Evolutionary conservation across 768 basidiomycete species (phyloP), one percentile per base, ranked within the genome.

Genomic region (Mycena amicta): DNA sequence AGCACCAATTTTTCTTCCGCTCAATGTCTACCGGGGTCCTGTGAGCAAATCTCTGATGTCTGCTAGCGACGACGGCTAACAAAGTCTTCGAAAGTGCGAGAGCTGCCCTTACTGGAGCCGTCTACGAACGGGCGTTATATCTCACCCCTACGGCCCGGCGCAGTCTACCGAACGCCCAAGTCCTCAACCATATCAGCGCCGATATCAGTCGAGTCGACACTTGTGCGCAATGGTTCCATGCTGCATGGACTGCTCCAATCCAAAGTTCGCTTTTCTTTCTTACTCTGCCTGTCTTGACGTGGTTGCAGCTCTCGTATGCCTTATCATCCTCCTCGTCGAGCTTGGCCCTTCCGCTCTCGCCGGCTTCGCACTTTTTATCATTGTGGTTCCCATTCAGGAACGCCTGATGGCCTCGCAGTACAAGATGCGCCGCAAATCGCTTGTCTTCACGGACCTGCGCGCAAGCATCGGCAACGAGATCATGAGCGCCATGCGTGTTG

Each of bases 1-100:
- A 85, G 46, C 86, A 92, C 67, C 57, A 86, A 79, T 90, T 88
- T 73, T 90, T 91, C 76, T 86, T 84, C 78, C 79, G 85, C 49
- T 84, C 85, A 2, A 88, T 88, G 83, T 72, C 75, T n/a, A 82
- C 83, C 1, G 90, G 25, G 5, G 12, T 28, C 6, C 47, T 26
- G 11, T 43, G 6, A 5, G 11, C 41, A 20, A 37, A 37, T 37
- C 41, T 22, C 12, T 43, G 11, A 12, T 22, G 20, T 43, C 41
- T 43, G 6, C 41, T 5, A 6, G 20, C 41, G 11, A 8, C 6
- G 20, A 12, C 6, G 11, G 20, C 20, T 12, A 8, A 12, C 12
- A 8, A 13, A 20, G 91, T 29, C 80, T 88, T 12, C 75, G 89
- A n/a, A n/a, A n/a, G n/a, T 25, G 81, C 83, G 0, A 79, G 90